phyloP scores from a whole-genome alignment of 2,329 filamentous ascomycete genomes.

The Paracorniculantispora psalliotae region DNA sequence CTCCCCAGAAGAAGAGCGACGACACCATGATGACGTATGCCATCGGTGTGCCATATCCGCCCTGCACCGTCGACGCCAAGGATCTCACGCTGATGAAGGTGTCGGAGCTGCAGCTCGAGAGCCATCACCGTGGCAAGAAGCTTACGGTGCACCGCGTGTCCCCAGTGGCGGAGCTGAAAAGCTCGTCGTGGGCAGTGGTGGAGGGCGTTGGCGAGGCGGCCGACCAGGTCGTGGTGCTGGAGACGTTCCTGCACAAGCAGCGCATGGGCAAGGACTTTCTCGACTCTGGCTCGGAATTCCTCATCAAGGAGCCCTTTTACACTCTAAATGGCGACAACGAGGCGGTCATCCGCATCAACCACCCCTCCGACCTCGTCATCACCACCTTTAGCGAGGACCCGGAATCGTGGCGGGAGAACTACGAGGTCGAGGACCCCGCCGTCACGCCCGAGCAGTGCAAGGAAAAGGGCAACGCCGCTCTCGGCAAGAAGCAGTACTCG shows the following conservation, averaged over 20 bases:
- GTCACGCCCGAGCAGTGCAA: constrained; percentile 21
- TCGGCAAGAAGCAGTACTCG: constrained; percentile 19
- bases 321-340: constrained; percentile 36
- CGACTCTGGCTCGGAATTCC: constrained; percentile 28
- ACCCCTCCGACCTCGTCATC: constrained; percentile 27
- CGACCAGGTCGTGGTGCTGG: constrained; percentile 24
- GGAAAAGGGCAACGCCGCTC: constrained; percentile 25
- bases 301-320: constrained; percentile 48
- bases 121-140: constrained; percentile 24
- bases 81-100: constrained; percentile 23
- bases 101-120: constrained; percentile 24
- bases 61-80: constrained; percentile 18
- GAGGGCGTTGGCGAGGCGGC: constrained; percentile 23
- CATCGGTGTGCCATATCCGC: constrained; percentile 24
- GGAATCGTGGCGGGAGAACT: constrained; percentile 18
- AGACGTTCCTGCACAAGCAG: constrained; percentile 30
- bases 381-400: constrained; percentile 12
- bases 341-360: constrained; percentile 34
- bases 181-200: constrained; percentile 28
- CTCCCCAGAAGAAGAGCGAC: constrained; percentile 11
- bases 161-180: constrained; percentile 21
- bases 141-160: constrained; percentile 25
- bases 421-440: constrained; percentile 1
- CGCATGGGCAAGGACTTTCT: constrained; percentile 28
- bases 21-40: constrained; percentile 26